Evolutionary conservation across 2,329 filamentous ascomycete species (phyloP).

Genomic region (Epichloe festucae): DNA sequence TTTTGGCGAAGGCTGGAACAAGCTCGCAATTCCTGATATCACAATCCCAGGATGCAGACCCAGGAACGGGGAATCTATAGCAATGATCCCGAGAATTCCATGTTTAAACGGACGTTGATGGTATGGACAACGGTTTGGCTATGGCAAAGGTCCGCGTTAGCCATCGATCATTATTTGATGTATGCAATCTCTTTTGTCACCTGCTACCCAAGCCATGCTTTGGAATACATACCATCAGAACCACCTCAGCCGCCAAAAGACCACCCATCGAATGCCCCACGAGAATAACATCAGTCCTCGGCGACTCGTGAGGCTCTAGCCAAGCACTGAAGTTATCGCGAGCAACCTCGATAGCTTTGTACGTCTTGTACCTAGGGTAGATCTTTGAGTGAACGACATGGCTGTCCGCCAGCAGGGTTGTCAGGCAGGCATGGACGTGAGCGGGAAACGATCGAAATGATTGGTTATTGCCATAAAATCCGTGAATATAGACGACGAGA

Average conservation of each 20-base stretch:
- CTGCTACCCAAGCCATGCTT: background rate
- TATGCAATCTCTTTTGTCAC: too few relatives aligned
- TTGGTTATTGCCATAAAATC: constrained; percentile 78
- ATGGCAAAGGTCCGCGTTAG: background rate
- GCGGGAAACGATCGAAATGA: constrained; percentile 82
- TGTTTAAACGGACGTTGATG: constrained; percentile 45
- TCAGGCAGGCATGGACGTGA: constrained; percentile 67
- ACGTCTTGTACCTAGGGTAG: constrained; percentile 69
- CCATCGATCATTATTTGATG: background rate
- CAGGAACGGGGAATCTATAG: constrained; percentile 75
- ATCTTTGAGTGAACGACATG: constrained; percentile 80
- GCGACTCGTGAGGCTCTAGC: constrained; percentile 64
- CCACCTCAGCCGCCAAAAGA: constrained; percentile 73
- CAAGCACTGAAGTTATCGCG: constrained; percentile 74
- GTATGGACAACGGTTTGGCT: constrained; percentile 23
- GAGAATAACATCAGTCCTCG: constrained; percentile 65
- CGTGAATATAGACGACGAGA: constrained; percentile 74
- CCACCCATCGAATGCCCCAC: constrained; percentile 88
- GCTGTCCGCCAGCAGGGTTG: constrained; percentile 51
- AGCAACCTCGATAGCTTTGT: constrained; percentile 57
- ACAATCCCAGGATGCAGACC: constrained; percentile 84
- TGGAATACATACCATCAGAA: constrained; percentile 39
- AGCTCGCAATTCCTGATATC: constrained; percentile 64
- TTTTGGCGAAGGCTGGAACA: constrained; percentile 45
- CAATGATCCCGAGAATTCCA: constrained; percentile 65